Conservation (phyloP, 2,329 filamentous ascomycete genomes). For the Grosmannia serpens region DNA sequence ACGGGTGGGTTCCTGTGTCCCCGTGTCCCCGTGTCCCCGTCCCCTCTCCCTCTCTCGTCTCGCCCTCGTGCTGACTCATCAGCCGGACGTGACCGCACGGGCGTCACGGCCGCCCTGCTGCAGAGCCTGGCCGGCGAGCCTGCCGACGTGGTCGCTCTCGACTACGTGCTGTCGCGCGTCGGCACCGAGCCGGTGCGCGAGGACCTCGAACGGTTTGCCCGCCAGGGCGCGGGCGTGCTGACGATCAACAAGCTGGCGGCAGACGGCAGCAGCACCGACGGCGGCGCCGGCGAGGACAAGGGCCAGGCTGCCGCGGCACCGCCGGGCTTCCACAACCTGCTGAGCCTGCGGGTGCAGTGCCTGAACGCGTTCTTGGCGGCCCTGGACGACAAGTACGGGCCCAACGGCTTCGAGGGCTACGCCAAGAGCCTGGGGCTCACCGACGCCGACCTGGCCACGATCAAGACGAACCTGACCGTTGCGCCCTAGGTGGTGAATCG, state of each 20-base stretch:
- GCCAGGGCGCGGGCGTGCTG: conserved; percentile 21
- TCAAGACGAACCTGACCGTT: conserved; percentile 31
- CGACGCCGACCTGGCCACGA: conserved; percentile 30
- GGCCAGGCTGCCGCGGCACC: conserved; percentile 17
- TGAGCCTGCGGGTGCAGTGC: conserved; percentile 28
- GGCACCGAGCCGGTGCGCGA: conserved; percentile 39
- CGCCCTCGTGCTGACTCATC: not conserved
- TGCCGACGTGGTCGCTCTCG: conserved; percentile 28
- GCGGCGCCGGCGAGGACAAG: not conserved
- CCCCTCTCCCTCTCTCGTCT: not conserved
- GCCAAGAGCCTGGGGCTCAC: conserved; percentile 35
- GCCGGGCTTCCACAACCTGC: conserved; percentile 38
- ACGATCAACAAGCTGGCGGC: not conserved
- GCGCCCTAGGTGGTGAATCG: not conserved
- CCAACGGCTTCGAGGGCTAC: conserved; percentile 38
- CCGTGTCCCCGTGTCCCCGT: not conserved
- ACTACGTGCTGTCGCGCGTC: conserved; percentile 44
- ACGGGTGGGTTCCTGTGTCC: conserved; percentile 25
- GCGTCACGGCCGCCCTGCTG: conserved; percentile 38
- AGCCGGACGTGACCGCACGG: conserved; percentile 45
- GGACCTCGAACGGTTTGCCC: conserved; percentile 31
- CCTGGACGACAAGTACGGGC: conserved; percentile 26
- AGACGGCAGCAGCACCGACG: not conserved
- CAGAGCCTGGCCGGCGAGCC: conserved; percentile 36
- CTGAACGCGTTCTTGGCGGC: conserved; percentile 35